These are phyloP conservation scores for Ganoderma meredithae DNA, from an alignment of 1,284 basidiomycete species.

Conservation along the genomic window DNA sequence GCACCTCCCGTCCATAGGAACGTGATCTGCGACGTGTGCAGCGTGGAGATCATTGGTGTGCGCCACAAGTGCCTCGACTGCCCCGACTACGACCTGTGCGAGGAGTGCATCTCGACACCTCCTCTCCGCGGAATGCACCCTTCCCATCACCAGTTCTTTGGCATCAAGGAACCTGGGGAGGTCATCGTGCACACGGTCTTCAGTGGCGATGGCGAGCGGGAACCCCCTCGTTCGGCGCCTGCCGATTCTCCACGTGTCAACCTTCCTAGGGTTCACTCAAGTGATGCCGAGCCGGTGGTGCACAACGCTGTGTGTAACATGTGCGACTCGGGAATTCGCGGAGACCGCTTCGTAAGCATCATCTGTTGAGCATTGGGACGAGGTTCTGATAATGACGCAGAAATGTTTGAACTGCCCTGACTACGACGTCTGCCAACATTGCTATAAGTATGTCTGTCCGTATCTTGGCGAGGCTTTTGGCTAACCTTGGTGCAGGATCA, in stretches of 20 bases:
- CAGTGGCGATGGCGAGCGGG: constrained; percentile 46
- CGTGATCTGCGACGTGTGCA: constrained; percentile 70
- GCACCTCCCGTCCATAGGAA: constrained; percentile 45
- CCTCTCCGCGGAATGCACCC: constrained; percentile 30
- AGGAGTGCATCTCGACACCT: constrained; percentile 60
- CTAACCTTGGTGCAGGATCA: constrained; percentile 54
- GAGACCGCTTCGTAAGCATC: constrained; percentile 60
- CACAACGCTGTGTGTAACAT: constrained; percentile 78
- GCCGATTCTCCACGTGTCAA: constrained; percentile 1
- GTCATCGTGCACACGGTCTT: constrained; percentile 69
- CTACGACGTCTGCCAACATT: constrained; percentile 77
- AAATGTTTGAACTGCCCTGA: constrained; percentile 81
- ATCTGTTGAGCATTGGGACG: constrained; percentile 3
- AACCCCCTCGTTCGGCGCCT: constrained; percentile 13
- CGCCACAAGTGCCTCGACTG: constrained; percentile 83
- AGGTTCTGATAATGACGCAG: constrained; percentile 43
- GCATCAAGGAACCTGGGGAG: constrained; percentile 67
- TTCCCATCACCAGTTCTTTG: constrained; percentile 67
- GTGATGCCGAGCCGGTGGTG: constrained; percentile 39
- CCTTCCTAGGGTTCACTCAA: constrained; percentile 6
- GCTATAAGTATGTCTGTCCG: constrained; percentile 61
- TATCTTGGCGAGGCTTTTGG: not conserved
- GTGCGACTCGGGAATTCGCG: constrained; percentile 74
- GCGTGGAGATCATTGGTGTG: constrained; percentile 60
- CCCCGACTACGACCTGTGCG: constrained; percentile 78